phyloP scores from a whole-genome alignment of 768 basidiomycete species.

The Naganishia onofrii region DNA sequence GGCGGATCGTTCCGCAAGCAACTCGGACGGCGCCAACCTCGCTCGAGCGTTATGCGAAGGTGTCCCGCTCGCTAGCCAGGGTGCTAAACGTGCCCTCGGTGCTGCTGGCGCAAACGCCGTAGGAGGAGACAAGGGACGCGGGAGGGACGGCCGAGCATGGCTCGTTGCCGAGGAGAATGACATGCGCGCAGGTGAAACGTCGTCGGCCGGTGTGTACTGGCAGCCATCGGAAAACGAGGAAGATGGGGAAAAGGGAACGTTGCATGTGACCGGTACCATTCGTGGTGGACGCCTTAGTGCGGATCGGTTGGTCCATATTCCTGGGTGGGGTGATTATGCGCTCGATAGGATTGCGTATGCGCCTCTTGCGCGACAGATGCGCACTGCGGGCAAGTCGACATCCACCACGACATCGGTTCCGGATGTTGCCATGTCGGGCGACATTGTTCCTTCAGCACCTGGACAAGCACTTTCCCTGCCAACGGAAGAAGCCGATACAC shows the following conservation, averaged over 20 bases:
- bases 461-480: slow-evolving; percentile 63
- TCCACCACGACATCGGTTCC: slow-evolving; percentile 40
- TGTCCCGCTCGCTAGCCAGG: slow-evolving; percentile 56
- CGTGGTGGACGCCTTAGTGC: slow-evolving; percentile 75
- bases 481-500: slow-evolving; percentile 68
- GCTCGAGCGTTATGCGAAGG: slow-evolving; percentile 80
- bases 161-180: slow-evolving; percentile 62
- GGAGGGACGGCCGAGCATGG: slow-evolving; percentile 69
- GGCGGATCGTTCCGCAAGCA: slow-evolving; percentile 31
- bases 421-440: slow-evolving; percentile 58
- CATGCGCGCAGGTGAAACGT: slow-evolving; percentile 11
- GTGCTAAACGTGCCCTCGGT: slow-evolving; percentile 54
- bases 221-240: slow-evolving; percentile 43
- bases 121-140: slow-evolving; percentile 22
- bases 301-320: slow-evolving; percentile 81
- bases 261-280: slow-evolving; percentile 78
- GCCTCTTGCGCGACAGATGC: slow-evolving; percentile 33
- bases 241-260: slow-evolving; percentile 58
- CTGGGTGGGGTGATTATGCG: slow-evolving; percentile 83
- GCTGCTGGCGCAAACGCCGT: slow-evolving; percentile 57
- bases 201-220: slow-evolving; percentile 22
- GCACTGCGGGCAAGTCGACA: slow-evolving; percentile 45
- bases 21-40: slow-evolving; percentile 68
- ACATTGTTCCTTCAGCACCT: slow-evolving; percentile 59
- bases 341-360: slow-evolving; percentile 51